Percentiles rank a stretch among this genome's conserved stretches.
These are phyloP conservation scores for Colletotrichum sublineola DNA, from an alignment of 2,329 filamentous ascomycete genomes.

Conservation along the genomic window DNA sequence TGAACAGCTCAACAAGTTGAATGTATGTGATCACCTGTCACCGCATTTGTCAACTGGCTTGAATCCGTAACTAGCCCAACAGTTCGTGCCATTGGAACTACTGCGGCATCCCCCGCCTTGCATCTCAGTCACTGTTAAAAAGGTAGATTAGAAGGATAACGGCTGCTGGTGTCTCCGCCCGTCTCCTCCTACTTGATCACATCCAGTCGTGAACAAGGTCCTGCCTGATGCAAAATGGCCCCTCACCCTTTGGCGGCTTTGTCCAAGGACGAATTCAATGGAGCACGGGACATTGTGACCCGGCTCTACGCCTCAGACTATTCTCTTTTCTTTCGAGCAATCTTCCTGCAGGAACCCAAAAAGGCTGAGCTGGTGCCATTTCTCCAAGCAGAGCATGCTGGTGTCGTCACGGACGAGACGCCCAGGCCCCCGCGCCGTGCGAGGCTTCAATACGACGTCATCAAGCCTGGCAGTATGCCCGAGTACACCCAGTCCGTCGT, in stretches of 20 bases:
- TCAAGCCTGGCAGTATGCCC: conserved; percentile 48
- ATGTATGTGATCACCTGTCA: conserved; percentile 9
- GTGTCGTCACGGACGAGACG: conserved; percentile 57
- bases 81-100: conserved; percentile 19
- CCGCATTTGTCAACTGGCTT: neutral
- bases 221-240: conserved; percentile 19
- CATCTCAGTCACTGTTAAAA: conserved; percentile 12
- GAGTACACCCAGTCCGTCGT: conserved; percentile 56
- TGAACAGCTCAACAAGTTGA: neutral
- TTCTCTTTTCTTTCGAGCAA: conserved; percentile 64
- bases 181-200: neutral
- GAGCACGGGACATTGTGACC: conserved; percentile 61
- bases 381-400: conserved; percentile 72
- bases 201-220: neutral
- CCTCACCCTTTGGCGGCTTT: conserved; percentile 65
- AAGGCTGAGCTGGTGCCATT: conserved; percentile 71
- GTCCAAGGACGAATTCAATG: conserved; percentile 62
- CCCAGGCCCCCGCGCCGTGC: conserved; percentile 61
- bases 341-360: conserved; percentile 73
- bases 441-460: conserved; percentile 60
- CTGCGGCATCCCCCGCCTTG: conserved; percentile 32
- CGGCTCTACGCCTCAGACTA: conserved; percentile 46
- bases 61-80: neutral
- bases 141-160: conserved; percentile 27
- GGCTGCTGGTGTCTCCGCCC: neutral